Base-by-base conservation (phyloP, 2,329 filamentous ascomycete genomes). In the Chalaropsis ovoidea region DNA sequence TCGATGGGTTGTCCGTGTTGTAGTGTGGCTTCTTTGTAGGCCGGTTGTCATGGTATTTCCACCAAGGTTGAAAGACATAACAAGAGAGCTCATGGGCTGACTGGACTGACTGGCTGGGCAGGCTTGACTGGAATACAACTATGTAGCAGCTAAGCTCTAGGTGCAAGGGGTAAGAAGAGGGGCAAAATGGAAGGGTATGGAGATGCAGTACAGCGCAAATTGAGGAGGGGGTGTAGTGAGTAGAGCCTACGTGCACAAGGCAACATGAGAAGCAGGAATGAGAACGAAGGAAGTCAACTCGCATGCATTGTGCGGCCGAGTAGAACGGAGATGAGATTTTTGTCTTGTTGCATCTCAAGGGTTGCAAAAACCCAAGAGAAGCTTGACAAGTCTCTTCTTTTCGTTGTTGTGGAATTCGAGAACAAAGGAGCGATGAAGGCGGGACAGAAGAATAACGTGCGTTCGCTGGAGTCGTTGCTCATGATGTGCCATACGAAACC, bases 221-320 rank as follows among this genome's bases (percentile, higher is more conserved):
- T 58, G 52, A 58, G 10, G 52, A 58, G 52, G 52, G 52, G 52
- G 52, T 58, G 52, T 35, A 58, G 17, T 35, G 27, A 58, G 31
- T 58, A 58, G 47, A 52, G 24, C 19, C 47, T 52, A 52, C 47
- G 47, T 52, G 47, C 52, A 58, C 52, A 35, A 58, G 52, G 27
- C 52, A 31, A 10, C 17, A 15, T 35, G 52, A 58, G 27, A 58
- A 58, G 27, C 27, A 58, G 52, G 52, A 58, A 58, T 35, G 27
- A 31, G 52, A 52, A 52, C 47, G 52, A 58, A 31, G 52, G 52
- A 58, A 58, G 52, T 58, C 52, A 47, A 47, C 52, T 58, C 27
- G 52, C 52, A 58, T 58, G 52, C 24, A 58, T 58, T 58, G 52
- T 31, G 52, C 52, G 52, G 52, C 52, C 52, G 52, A 58, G 52